Conservation (phyloP, 2,329 filamentous ascomycete genomes). For the Rhytidhysteron rufulum region DNA sequence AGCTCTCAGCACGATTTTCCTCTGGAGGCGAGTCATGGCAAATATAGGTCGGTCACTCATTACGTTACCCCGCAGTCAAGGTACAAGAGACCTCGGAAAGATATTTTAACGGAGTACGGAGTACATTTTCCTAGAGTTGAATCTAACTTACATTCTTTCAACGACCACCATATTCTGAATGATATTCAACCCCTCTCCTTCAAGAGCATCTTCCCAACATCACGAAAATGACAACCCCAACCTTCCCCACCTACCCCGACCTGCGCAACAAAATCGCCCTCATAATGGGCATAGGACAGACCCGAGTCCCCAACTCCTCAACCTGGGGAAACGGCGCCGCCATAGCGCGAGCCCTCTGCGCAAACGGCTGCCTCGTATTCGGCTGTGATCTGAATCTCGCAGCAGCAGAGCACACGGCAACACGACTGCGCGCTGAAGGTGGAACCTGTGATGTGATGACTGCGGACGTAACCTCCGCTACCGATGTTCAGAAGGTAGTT, state of each 20-base stretch:
- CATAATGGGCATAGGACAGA: slow-evolving; percentile 10
- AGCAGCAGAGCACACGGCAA: slow-evolving; percentile 1
- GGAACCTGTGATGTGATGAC: slow-evolving; percentile 7
- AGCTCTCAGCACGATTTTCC: too few relatives aligned
- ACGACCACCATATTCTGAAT: too few relatives aligned
- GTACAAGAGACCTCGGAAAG: too few relatives aligned
- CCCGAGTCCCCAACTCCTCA: neutral
- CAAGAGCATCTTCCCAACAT: too few relatives aligned
- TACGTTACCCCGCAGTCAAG: too few relatives aligned
- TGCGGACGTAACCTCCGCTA: slow-evolving; percentile 4
- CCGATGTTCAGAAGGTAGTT: slow-evolving; percentile 7
- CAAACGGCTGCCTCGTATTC: slow-evolving; percentile 8
- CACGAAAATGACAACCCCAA: neutral
- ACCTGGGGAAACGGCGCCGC: slow-evolving; percentile 12
- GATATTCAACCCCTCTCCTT: too few relatives aligned
- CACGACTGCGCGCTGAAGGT: slow-evolving; percentile 2
- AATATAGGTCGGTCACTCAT: too few relatives aligned
- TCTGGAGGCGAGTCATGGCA: too few relatives aligned
- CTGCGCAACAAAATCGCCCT: slow-evolving; percentile 10
- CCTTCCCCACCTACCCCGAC: slow-evolving; percentile 8
- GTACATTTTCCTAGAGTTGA: too few relatives aligned
- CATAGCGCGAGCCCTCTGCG: slow-evolving; percentile 4
- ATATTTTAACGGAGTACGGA: too few relatives aligned
- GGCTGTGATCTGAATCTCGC: slow-evolving; percentile 9
- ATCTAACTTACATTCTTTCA: too few relatives aligned